phyloP scores from a whole-genome alignment of 1,139 yeast genomes.

The Zygotorulaspora mrakii region DNA sequence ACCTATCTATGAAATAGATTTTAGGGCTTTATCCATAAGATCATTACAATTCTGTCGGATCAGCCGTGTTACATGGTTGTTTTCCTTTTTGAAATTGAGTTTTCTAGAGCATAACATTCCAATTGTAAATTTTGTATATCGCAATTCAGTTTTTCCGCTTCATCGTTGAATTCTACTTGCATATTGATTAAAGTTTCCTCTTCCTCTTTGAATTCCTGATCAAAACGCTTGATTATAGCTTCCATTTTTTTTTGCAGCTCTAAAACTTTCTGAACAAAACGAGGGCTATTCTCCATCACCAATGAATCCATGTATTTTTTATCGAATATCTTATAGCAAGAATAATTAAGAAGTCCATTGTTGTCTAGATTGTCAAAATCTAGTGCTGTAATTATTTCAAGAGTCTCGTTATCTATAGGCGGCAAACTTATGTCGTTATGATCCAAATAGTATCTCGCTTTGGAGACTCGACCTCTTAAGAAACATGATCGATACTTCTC shows the following conservation, averaged over 20 bases:
- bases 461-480: slow-evolving; percentile 41
- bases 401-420: slow-evolving; percentile 19
- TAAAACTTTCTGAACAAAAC: slow-evolving; percentile 46
- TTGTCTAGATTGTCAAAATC: slow-evolving; percentile 34
- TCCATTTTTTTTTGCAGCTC: slow-evolving; percentile 47
- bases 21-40: neutral
- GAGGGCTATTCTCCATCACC: slow-evolving; percentile 46
- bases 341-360: slow-evolving; percentile 37
- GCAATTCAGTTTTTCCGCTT: slow-evolving; percentile 46
- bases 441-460: slow-evolving; percentile 34
- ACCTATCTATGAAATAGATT: neutral
- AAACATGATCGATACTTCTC: slow-evolving; percentile 50
- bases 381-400: slow-evolving; percentile 22
- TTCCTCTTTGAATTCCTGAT: slow-evolving; percentile 64
- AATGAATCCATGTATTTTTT: slow-evolving; percentile 41
- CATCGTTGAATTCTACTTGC: slow-evolving; percentile 55
- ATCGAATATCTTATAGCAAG: slow-evolving; percentile 42
- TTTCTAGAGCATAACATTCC: slow-evolving; percentile 36
- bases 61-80: too few species aligned
- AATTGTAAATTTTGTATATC: slow-evolving; percentile 41
- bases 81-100: too few species aligned
- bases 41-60: too few species aligned
- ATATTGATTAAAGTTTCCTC: slow-evolving; percentile 51
- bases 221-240: slow-evolving; percentile 51
- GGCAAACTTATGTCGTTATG: slow-evolving; percentile 5